phyloP scores from a whole-genome alignment of 2,329 filamentous ascomycete species.

The Cryphonectria japonica region DNA sequence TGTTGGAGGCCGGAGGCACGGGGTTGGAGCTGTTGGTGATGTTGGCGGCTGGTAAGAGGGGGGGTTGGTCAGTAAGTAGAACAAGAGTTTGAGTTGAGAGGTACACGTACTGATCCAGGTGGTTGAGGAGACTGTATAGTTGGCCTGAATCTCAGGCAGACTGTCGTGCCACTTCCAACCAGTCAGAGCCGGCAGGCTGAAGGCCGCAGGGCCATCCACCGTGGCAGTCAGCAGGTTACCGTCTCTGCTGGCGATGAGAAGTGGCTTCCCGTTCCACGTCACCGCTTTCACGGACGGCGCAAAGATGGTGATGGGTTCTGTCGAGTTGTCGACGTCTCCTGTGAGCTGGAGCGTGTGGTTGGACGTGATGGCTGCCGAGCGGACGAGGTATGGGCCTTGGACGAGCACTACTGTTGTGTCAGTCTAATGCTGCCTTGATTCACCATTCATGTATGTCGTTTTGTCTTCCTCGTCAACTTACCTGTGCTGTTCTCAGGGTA shows the following conservation, averaged over 20 bases:
- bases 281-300: slow-evolving; percentile 51
- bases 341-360: slow-evolving; percentile 44
- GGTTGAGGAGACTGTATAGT: slow-evolving; percentile 47
- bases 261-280: slow-evolving; percentile 55
- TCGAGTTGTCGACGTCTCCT: slow-evolving; percentile 47
- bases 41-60: slow-evolving; percentile 43
- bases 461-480: slow-evolving; percentile 33
- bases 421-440: neutral
- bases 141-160: slow-evolving; percentile 49
- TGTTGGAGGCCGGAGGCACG: slow-evolving; percentile 50
- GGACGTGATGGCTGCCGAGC: slow-evolving; percentile 43
- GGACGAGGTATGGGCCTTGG: slow-evolving; percentile 56
- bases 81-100: neutral
- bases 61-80: neutral
- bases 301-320: slow-evolving; percentile 50
- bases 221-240: slow-evolving; percentile 37
- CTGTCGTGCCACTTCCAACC: slow-evolving; percentile 53
- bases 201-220: slow-evolving; percentile 36
- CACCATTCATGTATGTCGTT: neutral
- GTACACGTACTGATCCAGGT: slow-evolving; percentile 47
- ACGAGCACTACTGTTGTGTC: slow-evolving; percentile 46
- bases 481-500: slow-evolving; percentile 50
- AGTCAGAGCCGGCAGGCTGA: slow-evolving; percentile 45
- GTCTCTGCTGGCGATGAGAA: slow-evolving; percentile 34
- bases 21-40: slow-evolving; percentile 54